These are phyloP conservation scores for Sphagnum tenellum DNA, from an alignment of 225 moss, liverwort and hornwort genomes.

Conservation along the genomic window DNA sequence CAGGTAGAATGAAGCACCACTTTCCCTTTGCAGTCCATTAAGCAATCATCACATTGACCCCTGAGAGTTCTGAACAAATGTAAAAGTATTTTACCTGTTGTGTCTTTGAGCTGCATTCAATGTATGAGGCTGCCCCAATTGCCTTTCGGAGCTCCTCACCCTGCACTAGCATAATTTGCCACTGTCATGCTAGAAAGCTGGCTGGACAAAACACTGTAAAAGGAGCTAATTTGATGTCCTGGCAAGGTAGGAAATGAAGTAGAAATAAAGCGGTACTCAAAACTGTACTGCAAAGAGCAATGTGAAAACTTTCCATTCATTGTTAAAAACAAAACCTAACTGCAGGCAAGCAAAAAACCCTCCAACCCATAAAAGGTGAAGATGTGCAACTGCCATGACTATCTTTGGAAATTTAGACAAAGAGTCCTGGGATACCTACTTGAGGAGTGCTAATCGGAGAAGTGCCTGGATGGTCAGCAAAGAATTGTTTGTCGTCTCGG, in stretches of 20 bases:
- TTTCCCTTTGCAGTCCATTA: no score
- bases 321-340: neutral
- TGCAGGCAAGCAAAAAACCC: neutral
- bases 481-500: slow-evolving; percentile 98
- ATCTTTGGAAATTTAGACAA: slow-evolving; percentile 1
- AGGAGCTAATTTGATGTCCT: no score
- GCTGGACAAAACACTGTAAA: no score
- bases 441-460: slow-evolving; percentile 87
- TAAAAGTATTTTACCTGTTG: slow-evolving; percentile 55
- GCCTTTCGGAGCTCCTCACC: slow-evolving; percentile 94
- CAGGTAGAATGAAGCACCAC: no score
- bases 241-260: no score
- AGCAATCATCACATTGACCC: no score
- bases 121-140: slow-evolving; percentile 92
- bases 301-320: neutral
- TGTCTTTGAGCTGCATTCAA: slow-evolving; percentile 99
- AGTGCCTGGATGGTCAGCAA: slow-evolving; percentile 91
- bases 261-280: no score
- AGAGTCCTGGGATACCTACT: slow-evolving; percentile 22
- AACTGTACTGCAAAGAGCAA: neutral
- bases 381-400: slow-evolving; percentile 5
- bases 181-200: no score
- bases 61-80: no score
- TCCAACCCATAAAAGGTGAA: slow-evolving; percentile 7
- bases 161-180: slow-evolving; percentile 13